Conservation (phyloP, 192 early-diverging fungal genomes). For the Dimargaris cristalligena region DNA sequence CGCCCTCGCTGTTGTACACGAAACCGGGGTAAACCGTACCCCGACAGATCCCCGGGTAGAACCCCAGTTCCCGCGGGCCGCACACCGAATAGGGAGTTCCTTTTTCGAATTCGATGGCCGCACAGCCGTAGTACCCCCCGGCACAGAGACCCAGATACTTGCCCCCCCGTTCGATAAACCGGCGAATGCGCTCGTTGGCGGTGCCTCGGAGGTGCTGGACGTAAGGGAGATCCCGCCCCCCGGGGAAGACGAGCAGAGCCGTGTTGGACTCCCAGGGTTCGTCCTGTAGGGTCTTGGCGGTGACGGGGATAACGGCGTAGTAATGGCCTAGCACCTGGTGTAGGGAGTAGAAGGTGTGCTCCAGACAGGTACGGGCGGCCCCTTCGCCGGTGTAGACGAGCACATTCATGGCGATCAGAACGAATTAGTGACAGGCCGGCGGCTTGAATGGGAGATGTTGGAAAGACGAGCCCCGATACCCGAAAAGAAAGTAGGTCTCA, state of each 20-base stretch:
- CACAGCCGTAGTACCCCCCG: constrained; percentile 69
- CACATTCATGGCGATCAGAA: constrained; percentile 44
- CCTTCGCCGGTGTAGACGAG: constrained; percentile 74
- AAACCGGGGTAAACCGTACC: constrained; percentile 72
- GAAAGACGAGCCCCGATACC: too few species aligned
- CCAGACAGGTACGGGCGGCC: constrained; percentile 36
- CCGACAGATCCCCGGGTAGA: constrained; percentile 46
- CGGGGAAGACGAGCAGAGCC: constrained; percentile 72
- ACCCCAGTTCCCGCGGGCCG: constrained; percentile 53
- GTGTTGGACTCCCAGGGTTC: constrained; percentile 87
- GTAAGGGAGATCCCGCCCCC: constrained; percentile 76
- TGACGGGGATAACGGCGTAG: constrained; percentile 82
- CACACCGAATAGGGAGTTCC: constrained; percentile 42
- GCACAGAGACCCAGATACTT: constrained; percentile 85
- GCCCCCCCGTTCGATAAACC: constrained; percentile 60
- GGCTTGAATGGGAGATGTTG: not conserved
- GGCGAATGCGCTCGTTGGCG: constrained; percentile 38
- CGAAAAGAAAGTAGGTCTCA: too few species aligned
- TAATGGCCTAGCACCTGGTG: constrained; percentile 53
- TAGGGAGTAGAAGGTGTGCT: constrained; percentile 50
- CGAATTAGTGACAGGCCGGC: not conserved
- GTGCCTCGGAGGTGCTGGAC: constrained; percentile 46
- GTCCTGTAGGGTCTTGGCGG: constrained; percentile 40
- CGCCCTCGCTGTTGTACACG: constrained; percentile 64
- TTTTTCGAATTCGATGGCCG: constrained; percentile 59